Evolutionary conservation across 306 rosid genomes (phyloP), one percentile per base, ranked within the genome.

Genomic region (Pachyrhizus erosus): DNA sequence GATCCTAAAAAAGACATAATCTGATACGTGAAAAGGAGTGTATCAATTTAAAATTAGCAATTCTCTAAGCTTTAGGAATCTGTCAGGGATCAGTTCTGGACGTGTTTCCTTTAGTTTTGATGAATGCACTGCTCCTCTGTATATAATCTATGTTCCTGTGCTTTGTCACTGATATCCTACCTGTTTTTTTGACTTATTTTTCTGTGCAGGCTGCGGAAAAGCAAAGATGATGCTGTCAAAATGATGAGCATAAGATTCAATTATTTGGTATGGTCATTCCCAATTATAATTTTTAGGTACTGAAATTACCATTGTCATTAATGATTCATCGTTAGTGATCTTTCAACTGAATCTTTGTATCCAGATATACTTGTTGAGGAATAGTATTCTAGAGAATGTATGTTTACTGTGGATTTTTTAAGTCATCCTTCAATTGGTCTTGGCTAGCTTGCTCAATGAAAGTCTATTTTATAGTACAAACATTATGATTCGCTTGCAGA

Each of bases 201-300:
- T 89, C 70, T 78, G 69, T 85, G 84, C 87, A 94, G 98, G 98
- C 93, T 61, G 92, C 93, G 1, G 89, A 88, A 80, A 92, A 84
- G 85, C 87, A 83, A 84, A 87, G 51, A 8, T 81, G 87, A 87
- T 2, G 27, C 4, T 33, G 26, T 46, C 33, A 61, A 45, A 33
- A 24, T 33, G 62, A 43, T 68, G 17, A 79, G 76, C 80, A 43
- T 49, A 60, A 27, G 37, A 57, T 12, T 67, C 10, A 70, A 58
- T 46, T 70, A 40, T 66, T 75, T 82, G 88, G 75, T 62, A 70
- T 33, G 77, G 24, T 61, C 54, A 54, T 27, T 79, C 46, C 51
- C 5, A 37, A 29, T 51, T 81, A 74, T 17, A 45, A 43, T 31
- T 51, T 39, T 68, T 81, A 82, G 90, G 86, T 84, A 84, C 74